Percentiles rank a stretch among this genome's conserved stretches.
phyloP scores from a whole-genome alignment of 441 rosid species.

The Erodium trifolium region DNA sequence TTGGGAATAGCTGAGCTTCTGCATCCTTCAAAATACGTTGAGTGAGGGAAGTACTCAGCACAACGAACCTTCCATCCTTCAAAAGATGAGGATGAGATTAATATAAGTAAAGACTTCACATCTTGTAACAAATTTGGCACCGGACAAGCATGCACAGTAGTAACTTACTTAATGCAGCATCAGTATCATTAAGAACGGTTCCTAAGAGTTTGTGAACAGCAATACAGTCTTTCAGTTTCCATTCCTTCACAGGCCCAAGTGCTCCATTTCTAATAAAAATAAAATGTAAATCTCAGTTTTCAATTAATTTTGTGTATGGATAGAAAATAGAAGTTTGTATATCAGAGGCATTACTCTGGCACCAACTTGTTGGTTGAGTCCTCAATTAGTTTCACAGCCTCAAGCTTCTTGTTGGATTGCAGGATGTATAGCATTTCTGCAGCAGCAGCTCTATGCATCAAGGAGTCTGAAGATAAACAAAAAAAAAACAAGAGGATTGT shows the following conservation, averaged over 20 bases:
- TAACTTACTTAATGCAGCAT: slow-evolving; percentile 71
- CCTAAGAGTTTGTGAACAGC: slow-evolving; percentile 65
- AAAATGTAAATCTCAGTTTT: background rate
- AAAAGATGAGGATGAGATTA: slow-evolving; percentile 6
- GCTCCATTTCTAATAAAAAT: slow-evolving; percentile 49
- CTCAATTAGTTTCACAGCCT: slow-evolving; percentile 78
- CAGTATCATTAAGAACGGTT: slow-evolving; percentile 46
- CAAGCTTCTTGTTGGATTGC: slow-evolving; percentile 61
- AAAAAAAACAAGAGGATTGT: background rate
- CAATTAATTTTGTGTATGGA: too few species aligned
- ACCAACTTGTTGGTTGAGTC: slow-evolving; percentile 52
- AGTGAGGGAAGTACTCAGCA: slow-evolving; percentile 58
- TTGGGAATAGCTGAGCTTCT: slow-evolving; percentile 48
- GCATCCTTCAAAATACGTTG: slow-evolving; percentile 74
- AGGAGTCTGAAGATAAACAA: slow-evolving; percentile 49
- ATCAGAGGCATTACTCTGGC: slow-evolving; percentile 37
- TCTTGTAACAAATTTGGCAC: too few species aligned
- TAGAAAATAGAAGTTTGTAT: slow-evolving; percentile 12
- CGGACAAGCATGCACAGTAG: background rate
- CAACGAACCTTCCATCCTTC: slow-evolving; percentile 92
- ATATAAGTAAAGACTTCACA: too few species aligned
- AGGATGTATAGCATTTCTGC: slow-evolving; percentile 78
- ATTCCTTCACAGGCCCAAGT: slow-evolving; percentile 47
- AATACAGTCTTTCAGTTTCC: slow-evolving; percentile 91
- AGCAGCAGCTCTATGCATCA: slow-evolving; percentile 94